Evolutionary conservation across 1,284 basidiomycete genomes (phyloP), one percentile per base, ranked within the genome.

Genomic region (Erythrobasidium hasegawianum): DNA sequence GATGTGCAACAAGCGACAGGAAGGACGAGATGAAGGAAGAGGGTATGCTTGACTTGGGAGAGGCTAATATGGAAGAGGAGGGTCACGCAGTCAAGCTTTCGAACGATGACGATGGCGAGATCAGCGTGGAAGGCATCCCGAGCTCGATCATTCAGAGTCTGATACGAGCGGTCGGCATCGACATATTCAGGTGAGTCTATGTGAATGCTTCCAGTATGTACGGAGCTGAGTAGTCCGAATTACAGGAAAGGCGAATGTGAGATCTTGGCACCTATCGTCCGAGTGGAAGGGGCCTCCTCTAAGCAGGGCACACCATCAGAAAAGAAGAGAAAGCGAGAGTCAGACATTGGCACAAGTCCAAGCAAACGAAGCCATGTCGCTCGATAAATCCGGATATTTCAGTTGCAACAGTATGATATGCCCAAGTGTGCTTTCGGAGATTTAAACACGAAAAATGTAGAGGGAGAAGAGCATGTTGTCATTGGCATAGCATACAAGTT

Each of bases 221-320:
- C n/a, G n/a, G n/a, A n/a, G n/a, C n/a, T n/a, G n/a, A n/a, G n/a
- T n/a, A n/a, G n/a, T n/a, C n/a, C n/a, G n/a, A n/a, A n/a, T 41
- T 65, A 18, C 45, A 57, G 62, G 27, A 52, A 65, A n/a, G 62
- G 62, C 27, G 62, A 57, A n/a, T 65, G 62, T 45, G 62, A 65
- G 27, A 33, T 65, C 7, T 38, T 65, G 1, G 40, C 45, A 5
- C 62, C 62, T 18, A 41, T 58, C 29, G 18, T 58, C 29, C 61
- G 16, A 2, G 45, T 41, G 18, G 24, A 24, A 9, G 24, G 38
- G 10, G 53, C 24, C 16, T 10, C 57, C 16, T 18, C n/a, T 4
- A 24, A 14, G 16, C 43, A n/a, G 40, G 50, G 50, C 16, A 61
- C 49, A 16, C 39, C 49, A 3, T 40, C 39, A 26, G 62, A 65